Conservation (phyloP, 345 rosid genomes). For the Firmiana major region DNA sequence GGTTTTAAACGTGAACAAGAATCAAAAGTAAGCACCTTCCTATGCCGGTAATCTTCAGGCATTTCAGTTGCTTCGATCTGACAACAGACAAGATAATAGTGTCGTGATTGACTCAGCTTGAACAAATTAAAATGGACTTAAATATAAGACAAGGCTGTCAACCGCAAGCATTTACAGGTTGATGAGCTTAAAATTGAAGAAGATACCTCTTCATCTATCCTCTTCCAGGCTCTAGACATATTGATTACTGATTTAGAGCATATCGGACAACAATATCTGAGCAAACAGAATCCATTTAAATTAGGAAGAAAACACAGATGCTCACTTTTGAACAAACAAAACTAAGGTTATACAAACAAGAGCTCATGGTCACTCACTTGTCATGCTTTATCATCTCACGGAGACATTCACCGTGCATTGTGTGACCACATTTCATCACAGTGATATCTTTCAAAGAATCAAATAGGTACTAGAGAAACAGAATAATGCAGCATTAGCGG, state of each 20-base stretch:
- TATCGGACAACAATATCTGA: slow-evolving; percentile 86
- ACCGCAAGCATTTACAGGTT: background rate
- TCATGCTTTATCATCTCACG: slow-evolving; percentile 75
- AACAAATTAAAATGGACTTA: background rate
- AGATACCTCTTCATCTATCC: slow-evolving; percentile 85
- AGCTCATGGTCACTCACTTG: slow-evolving; percentile 47
- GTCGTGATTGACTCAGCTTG: background rate
- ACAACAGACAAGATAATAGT: background rate
- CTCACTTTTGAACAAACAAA: background rate
- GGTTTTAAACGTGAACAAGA: slow-evolving; percentile 8
- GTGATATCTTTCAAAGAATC: slow-evolving; percentile 86
- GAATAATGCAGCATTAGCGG: background rate
- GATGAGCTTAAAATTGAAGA: slow-evolving; percentile 10
- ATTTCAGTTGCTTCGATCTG: slow-evolving; percentile 82
- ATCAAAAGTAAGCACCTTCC: slow-evolving; percentile 49
- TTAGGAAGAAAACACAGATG: slow-evolving; percentile 4
- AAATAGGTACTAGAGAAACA: slow-evolving; percentile 68
- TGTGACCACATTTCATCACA: slow-evolving; percentile 98
- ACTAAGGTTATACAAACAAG: background rate
- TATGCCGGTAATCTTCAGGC: slow-evolving; percentile 86
- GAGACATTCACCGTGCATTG: slow-evolving; percentile 85
- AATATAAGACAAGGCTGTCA: background rate
- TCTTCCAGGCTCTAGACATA: slow-evolving; percentile 88
- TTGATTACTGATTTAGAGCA: slow-evolving; percentile 88
- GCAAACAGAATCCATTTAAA: background rate